Percentiles rank a stretch among this genome's conserved stretches.
phyloP scores from a whole-genome alignment of 2,329 filamentous ascomycete genomes.

The Thelonectria olida region DNA sequence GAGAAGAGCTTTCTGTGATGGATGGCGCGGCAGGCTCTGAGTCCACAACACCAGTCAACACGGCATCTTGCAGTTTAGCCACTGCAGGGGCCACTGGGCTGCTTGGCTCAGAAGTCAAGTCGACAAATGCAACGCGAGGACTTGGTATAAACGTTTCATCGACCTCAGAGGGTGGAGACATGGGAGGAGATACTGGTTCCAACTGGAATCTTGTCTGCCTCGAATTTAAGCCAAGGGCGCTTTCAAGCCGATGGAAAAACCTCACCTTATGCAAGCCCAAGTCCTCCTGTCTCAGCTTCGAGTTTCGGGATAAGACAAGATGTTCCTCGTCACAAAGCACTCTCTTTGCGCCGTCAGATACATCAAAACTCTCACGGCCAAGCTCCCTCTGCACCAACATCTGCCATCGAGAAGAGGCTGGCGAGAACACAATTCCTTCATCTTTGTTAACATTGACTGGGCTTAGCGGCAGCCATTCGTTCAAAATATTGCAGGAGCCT shows the following conservation, averaged over 20 bases:
- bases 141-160: slow-evolving; percentile 33
- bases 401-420: slow-evolving; percentile 30
- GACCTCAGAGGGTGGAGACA: slow-evolving; percentile 38
- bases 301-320: neutral
- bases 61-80: slow-evolving; percentile 16
- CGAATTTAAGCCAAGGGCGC: neutral
- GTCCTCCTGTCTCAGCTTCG: neutral
- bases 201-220: slow-evolving; percentile 6
- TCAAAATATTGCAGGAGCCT: slow-evolving; percentile 30
- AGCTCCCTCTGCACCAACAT: slow-evolving; percentile 39
- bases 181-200: slow-evolving; percentile 38
- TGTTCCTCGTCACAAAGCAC: neutral
- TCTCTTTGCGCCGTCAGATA: neutral
- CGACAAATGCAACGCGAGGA: slow-evolving; percentile 31
- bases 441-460: slow-evolving; percentile 35
- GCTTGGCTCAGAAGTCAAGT: slow-evolving; percentile 43
- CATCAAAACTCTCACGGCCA: slow-evolving; percentile 32
- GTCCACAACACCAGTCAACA: slow-evolving; percentile 25
- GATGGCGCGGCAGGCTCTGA: slow-evolving; percentile 29
- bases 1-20: slow-evolving; percentile 25
- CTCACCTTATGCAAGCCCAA: slow-evolving; percentile 22
- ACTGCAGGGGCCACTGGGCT: slow-evolving; percentile 30
- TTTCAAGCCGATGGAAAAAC: neutral
- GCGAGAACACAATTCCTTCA: slow-evolving; percentile 41
- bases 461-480: slow-evolving; percentile 44